Percentiles rank a stretch among this genome's conserved stretches.
These are phyloP conservation scores for Hydnomerulius pinastri DNA, from an alignment of 768 basidiomycete genomes.

Conservation along the genomic window DNA sequence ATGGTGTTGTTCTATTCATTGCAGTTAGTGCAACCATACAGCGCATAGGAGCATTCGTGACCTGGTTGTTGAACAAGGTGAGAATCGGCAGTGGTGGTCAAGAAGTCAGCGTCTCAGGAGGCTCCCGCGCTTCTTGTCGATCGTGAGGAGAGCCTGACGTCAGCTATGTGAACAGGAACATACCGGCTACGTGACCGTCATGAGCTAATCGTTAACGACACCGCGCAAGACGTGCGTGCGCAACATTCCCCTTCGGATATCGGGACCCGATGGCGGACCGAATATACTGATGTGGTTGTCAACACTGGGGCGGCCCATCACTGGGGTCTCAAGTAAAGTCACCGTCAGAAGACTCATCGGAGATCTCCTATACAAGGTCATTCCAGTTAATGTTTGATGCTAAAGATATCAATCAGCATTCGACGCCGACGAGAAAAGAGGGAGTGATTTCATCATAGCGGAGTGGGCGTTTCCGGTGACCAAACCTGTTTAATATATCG, in stretches of 20 bases:
- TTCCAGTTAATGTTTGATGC: not conserved
- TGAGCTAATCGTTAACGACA: not conserved
- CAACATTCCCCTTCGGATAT: not conserved
- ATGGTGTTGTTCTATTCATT: too few relatives aligned
- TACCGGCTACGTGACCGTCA: not conserved
- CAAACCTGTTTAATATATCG: too few relatives aligned
- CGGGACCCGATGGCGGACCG: too few relatives aligned
- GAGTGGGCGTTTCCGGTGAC: too few relatives aligned
- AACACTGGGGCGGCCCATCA: too few relatives aligned
- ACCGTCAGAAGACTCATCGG: not conserved
- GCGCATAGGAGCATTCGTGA: too few relatives aligned
- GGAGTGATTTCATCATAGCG: not conserved
- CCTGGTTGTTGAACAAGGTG: too few relatives aligned
- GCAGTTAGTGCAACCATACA: too few relatives aligned
- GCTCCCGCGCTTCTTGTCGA: not conserved
- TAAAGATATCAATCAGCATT: too few relatives aligned
- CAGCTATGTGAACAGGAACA: not conserved
- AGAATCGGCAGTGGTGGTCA: too few relatives aligned
- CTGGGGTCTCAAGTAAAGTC: not conserved
- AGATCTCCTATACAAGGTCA: not conserved
- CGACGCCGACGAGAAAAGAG: not conserved
- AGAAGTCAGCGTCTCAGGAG: not conserved
- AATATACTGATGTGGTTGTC: too few relatives aligned
- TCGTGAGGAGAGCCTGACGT: not conserved
- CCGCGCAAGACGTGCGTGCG: not conserved